These are phyloP conservation scores for Dictyostelium brefeldianum DNA, from an alignment of 78 protist genomes.

Conservation along the genomic window DNA sequence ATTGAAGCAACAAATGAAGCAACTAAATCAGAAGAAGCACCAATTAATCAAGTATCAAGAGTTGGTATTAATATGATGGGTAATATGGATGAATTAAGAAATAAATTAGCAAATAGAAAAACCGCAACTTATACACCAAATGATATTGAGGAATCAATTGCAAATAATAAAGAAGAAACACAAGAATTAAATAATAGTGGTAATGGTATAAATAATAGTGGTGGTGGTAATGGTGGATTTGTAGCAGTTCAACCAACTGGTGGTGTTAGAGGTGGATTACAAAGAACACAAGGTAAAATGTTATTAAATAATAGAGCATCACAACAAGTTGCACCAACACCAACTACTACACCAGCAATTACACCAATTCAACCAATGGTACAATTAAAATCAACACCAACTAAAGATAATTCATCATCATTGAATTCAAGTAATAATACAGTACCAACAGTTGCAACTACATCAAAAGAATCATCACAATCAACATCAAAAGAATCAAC, in stretches of 20 bases:
- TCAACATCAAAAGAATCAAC: background rate
- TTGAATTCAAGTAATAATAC: background rate
- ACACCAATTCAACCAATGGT: slow-evolving; percentile 26
- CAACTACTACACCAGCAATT: background rate
- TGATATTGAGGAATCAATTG: slow-evolving; percentile 4
- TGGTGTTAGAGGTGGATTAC: background rate
- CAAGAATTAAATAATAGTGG: background rate
- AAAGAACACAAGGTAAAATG: background rate
- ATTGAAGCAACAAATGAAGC: background rate
- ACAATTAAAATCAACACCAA: background rate
- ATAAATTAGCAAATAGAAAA: slow-evolving; percentile 40
- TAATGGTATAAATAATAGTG: background rate
- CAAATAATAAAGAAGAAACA: slow-evolving; percentile 1
- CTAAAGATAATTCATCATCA: background rate
- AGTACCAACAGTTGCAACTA: background rate
- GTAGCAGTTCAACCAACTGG: slow-evolving; percentile 19
- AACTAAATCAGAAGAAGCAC: slow-evolving; percentile 10
- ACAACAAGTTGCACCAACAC: background rate
- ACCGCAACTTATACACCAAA: slow-evolving; percentile 6
- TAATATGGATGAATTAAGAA: slow-evolving; percentile 27
- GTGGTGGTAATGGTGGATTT: background rate
- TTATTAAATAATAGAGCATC: slow-evolving; percentile 18
- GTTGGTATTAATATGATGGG: slow-evolving; percentile 29
- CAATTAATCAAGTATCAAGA: slow-evolving; percentile 28
- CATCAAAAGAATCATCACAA: slow-evolving; percentile 9